Conservation (phyloP, 208 protist genomes). For the Naegleria gruberi region DNA sequence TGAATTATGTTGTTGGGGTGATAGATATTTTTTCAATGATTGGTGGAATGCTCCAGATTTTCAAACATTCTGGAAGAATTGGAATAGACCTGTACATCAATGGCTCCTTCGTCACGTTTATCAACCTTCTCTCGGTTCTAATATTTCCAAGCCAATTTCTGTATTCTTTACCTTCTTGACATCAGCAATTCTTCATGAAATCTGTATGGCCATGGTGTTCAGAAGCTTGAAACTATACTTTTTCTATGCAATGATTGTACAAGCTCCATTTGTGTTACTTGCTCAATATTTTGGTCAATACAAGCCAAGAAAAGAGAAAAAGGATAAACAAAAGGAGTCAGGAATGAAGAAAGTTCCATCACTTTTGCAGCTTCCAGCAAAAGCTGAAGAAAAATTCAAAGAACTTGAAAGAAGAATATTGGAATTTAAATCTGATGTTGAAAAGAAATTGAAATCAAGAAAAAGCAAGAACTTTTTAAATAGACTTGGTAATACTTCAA, state of each 20-base stretch:
- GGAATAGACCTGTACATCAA: constrained; percentile 26
- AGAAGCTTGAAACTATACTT: not conserved
- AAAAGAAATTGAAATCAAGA: not conserved
- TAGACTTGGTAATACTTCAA: not conserved
- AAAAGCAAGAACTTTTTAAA: not conserved
- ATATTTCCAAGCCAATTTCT: not conserved
- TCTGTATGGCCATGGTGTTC: constrained; percentile 10
- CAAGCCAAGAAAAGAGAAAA: not conserved
- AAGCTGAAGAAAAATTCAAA: not conserved
- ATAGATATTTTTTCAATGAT: constrained; percentile 32
- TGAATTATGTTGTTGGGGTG: constrained; percentile 29
- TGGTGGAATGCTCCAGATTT: constrained; percentile 36
- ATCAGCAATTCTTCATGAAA: constrained; percentile 7
- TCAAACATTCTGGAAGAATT: constrained; percentile 28
- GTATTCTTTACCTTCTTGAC: not conserved
- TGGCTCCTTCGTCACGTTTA: constrained; percentile 13
- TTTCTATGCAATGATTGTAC: not conserved
- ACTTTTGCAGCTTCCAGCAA: not conserved
- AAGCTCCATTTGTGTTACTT: not conserved
- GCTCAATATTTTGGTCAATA: not conserved
- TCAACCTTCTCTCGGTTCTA: not conserved
- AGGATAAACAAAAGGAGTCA: not conserved
- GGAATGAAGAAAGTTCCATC: not conserved
- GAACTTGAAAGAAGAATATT: not conserved
- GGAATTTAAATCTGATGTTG: not conserved